These are phyloP conservation scores for Sugiyamaella mastotermitis DNA, from an alignment of 805 yeast species.

Conservation along the genomic window DNA sequence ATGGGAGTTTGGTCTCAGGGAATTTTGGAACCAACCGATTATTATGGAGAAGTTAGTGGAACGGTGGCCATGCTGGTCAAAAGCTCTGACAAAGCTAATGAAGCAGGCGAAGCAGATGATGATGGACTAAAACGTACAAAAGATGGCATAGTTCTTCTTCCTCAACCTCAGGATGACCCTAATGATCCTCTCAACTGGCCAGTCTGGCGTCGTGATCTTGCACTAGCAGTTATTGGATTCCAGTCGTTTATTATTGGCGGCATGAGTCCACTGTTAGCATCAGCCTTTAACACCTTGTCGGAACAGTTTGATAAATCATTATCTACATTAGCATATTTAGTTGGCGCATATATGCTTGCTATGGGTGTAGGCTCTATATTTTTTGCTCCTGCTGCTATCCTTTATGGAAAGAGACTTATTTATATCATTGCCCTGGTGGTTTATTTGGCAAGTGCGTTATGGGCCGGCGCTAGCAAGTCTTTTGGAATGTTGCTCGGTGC, in stretches of 20 bases:
- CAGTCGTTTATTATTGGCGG: conserved; percentile 59
- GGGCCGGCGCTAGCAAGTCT: conserved; percentile 46
- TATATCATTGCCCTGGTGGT: conserved; percentile 44
- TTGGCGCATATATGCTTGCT: conserved; percentile 54
- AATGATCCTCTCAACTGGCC: conserved; percentile 69
- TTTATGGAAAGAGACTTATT: conserved; percentile 53
- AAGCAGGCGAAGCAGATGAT: conserved; percentile 15
- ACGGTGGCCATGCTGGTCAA: conserved; percentile 25
- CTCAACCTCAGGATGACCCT: conserved; percentile 59
- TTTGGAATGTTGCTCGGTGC: conserved; percentile 52
- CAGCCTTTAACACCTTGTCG: conserved; percentile 42
- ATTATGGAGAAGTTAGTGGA: conserved; percentile 40
- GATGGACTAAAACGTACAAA: conserved; percentile 38
- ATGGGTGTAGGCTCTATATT: conserved; percentile 54
- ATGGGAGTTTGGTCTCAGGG: too few relatives aligned
- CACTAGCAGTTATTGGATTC: conserved; percentile 47
- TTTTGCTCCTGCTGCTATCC: conserved; percentile 51
- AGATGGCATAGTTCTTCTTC: conserved; percentile 46
- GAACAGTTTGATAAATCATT: conserved; percentile 39
- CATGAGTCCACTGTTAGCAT: conserved; percentile 54
- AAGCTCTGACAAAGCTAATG: background rate
- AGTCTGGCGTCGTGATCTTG: conserved; percentile 48
- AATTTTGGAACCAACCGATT: conserved; percentile 36
- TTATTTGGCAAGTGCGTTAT: conserved; percentile 46
- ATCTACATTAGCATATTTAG: conserved; percentile 44